Percentiles rank a stretch among this genome's conserved stretches.
These are phyloP conservation scores for Fusarium sp. DNA, from an alignment of 2,329 filamentous ascomycete species.

Conservation along the genomic window DNA sequence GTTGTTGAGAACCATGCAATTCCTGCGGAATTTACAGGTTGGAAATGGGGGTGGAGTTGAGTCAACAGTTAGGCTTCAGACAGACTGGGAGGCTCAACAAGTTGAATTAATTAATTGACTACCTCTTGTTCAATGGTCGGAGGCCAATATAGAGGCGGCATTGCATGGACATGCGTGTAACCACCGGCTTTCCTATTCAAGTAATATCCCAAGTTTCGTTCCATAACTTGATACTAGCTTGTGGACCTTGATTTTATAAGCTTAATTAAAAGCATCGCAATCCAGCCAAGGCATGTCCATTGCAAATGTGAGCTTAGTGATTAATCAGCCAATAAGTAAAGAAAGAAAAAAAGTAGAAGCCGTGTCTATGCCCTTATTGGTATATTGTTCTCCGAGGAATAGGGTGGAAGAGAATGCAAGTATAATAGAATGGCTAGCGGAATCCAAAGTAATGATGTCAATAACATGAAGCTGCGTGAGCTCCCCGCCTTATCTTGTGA, in stretches of 20 bases:
- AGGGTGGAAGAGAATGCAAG: not conserved
- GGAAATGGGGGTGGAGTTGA: not conserved
- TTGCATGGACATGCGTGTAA: not conserved
- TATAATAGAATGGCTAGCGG: not conserved
- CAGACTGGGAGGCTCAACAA: not conserved
- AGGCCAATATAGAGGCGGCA: not conserved
- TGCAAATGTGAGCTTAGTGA: not conserved
- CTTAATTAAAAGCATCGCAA: not conserved
- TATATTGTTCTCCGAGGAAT: not conserved
- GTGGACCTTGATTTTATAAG: not conserved
- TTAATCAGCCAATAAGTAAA: not conserved
- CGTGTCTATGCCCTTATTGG: not conserved
- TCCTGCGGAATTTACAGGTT: not conserved
- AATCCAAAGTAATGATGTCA: not conserved
- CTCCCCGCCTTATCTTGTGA: not conserved
- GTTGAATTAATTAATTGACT: too few species aligned
- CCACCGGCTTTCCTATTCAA: not conserved
- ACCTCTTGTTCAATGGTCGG: not conserved
- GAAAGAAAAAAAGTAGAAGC: not conserved
- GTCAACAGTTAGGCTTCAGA: not conserved
- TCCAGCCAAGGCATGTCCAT: not conserved
- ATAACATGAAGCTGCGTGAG: not conserved
- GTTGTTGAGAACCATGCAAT: slow-evolving; percentile 2
- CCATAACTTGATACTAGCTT: not conserved
- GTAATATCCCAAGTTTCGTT: not conserved